Evolutionary conservation across 495 filamentous ascomycete genomes (phyloP).

Genomic region (Neurospora africana): DNA sequence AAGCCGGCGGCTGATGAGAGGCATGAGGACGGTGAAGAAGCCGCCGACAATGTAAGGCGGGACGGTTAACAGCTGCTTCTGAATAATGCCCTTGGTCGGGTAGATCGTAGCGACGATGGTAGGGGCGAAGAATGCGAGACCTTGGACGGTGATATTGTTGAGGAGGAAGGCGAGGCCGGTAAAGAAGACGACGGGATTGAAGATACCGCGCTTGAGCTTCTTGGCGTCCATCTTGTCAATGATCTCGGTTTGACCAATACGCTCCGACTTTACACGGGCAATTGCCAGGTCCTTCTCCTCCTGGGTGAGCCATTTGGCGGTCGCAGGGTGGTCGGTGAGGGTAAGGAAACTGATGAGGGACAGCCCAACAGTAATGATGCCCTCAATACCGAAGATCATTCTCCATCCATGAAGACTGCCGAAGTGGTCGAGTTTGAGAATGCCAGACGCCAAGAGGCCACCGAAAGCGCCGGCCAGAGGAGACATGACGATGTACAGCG

Average conservation of each 20-base stretch:
- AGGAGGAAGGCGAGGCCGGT: conserved; percentile 60
- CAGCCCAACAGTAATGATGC: conserved; percentile 47
- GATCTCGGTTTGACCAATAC: conserved; percentile 51
- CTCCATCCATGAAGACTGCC: conserved; percentile 45
- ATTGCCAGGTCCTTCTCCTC: conserved; percentile 45
- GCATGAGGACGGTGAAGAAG: conserved; percentile 54
- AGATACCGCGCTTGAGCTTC: conserved; percentile 38
- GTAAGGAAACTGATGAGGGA: conserved; percentile 42
- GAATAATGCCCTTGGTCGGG: conserved; percentile 42
- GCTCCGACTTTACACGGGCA: conserved; percentile 53
- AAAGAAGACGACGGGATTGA: conserved; percentile 24
- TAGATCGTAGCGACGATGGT: conserved; percentile 63
- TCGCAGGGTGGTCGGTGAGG: conserved; percentile 50
- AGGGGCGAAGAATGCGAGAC: conserved; percentile 60
- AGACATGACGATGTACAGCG: conserved; percentile 64
- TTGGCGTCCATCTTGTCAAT: conserved; percentile 52
- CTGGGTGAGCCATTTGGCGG: conserved; percentile 45
- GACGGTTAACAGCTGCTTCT: conserved; percentile 49
- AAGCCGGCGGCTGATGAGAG: conserved; percentile 47
- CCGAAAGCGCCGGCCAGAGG: conserved; percentile 62
- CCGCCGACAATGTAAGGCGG: conserved; percentile 62
- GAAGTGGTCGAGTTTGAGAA: conserved; percentile 41
- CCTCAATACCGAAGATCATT: conserved; percentile 61
- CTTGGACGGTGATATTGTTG: conserved; percentile 68
- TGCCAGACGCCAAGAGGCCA: conserved; percentile 54